These are phyloP conservation scores for Astragalus membranaceus DNA, from an alignment of 306 rosid genomes.

Conservation along the genomic window DNA sequence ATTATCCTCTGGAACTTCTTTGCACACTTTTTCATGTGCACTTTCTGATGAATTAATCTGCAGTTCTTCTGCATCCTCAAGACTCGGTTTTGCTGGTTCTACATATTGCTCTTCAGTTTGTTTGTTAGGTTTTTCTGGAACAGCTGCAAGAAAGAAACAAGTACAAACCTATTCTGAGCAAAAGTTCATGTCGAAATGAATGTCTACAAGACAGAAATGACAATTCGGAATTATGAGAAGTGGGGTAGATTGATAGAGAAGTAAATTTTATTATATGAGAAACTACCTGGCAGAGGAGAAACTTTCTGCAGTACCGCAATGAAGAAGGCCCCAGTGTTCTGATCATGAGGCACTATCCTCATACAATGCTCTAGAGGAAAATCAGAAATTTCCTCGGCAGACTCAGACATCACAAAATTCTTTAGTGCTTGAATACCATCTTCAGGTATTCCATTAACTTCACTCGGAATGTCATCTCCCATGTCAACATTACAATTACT, in stretches of 20 bases:
- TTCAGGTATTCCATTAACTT: slow-evolving; percentile 34
- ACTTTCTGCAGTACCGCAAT: slow-evolving; percentile 83
- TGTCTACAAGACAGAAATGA: not conserved
- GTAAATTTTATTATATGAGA: not conserved
- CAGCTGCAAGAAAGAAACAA: slow-evolving; percentile 30
- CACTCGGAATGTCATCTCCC: slow-evolving; percentile 32
- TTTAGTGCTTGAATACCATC: slow-evolving; percentile 32
- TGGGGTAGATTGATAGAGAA: no score
- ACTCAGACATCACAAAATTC: slow-evolving; percentile 28
- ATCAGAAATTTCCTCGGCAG: slow-evolving; percentile 54
- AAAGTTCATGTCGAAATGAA: not conserved
- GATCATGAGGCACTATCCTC: slow-evolving; percentile 96
- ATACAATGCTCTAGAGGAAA: slow-evolving; percentile 80
- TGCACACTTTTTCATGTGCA: slow-evolving; percentile 28
- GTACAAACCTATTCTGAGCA: slow-evolving; percentile 11
- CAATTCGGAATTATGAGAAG: not conserved
- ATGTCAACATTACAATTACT: slow-evolving; percentile 24
- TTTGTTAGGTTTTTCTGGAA: slow-evolving; percentile 36
- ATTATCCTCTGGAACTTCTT: slow-evolving; percentile 47
- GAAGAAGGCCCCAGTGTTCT: slow-evolving; percentile 93
- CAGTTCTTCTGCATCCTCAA: slow-evolving; percentile 32
- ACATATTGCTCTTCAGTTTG: slow-evolving; percentile 13
- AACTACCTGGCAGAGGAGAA: slow-evolving; percentile 72
- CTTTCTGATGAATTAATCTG: slow-evolving; percentile 35
- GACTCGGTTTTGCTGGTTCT: slow-evolving; percentile 25